These are phyloP conservation scores for Cyclostephanos invisitatus DNA, from an alignment of 108 stramenopile genomes.

Conservation along the genomic window DNA sequence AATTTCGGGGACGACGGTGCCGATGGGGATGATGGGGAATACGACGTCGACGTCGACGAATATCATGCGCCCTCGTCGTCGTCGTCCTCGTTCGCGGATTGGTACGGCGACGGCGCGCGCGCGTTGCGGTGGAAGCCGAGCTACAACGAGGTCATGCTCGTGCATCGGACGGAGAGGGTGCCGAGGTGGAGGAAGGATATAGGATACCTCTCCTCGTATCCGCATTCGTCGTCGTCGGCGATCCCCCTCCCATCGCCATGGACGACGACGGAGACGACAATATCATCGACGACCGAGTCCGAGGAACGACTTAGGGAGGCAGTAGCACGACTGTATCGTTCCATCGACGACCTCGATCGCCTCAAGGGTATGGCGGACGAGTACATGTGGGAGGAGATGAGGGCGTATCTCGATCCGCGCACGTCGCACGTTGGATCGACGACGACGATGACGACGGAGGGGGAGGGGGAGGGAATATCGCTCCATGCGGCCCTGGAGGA, in stretches of 20 bases:
- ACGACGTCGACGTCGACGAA: background rate
- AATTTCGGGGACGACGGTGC: no score
- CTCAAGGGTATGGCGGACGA: slow-evolving; percentile 60
- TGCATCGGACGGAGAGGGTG: slow-evolving; percentile 65
- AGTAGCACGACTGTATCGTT: slow-evolving; percentile 43
- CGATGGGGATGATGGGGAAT: no score
- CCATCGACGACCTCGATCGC: slow-evolving; percentile 45
- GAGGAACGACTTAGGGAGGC: slow-evolving; percentile 51
- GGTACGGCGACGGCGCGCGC: slow-evolving; percentile 45
- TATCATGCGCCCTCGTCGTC: no score
- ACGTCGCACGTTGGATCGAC: background rate
- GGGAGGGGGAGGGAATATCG: background rate
- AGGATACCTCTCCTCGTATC: no score
- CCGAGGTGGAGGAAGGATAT: slow-evolving; percentile 58
- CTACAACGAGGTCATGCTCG: slow-evolving; percentile 85
- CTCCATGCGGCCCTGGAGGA: slow-evolving; percentile 32
- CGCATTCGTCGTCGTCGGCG: background rate
- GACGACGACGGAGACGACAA: background rate
- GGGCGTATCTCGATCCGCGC: slow-evolving; percentile 18
- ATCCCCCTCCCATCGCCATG: background rate
- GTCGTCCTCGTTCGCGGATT: slow-evolving; percentile 24
- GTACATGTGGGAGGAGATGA: slow-evolving; percentile 78
- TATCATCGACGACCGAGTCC: slow-evolving; percentile 1
- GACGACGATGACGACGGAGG: background rate
- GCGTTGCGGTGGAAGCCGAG: slow-evolving; percentile 49